Evolutionary conservation across 2,329 filamentous ascomycete species (phyloP).

Genomic region (Alternaria novae-zelandiae): DNA sequence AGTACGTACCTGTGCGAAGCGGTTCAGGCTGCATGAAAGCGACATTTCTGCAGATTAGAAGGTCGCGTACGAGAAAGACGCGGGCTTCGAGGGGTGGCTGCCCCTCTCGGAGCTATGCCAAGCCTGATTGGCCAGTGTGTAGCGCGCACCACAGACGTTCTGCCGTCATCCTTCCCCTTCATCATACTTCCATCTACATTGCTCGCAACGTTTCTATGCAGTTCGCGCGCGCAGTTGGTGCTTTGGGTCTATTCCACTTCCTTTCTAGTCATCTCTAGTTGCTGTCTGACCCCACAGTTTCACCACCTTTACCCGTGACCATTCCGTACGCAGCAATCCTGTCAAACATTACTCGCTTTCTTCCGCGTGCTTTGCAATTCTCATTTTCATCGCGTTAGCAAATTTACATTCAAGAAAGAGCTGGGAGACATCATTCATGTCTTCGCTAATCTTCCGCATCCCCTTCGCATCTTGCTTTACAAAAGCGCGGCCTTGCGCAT

Average conservation of each 20-base stretch:
- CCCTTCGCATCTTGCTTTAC: too few relatives aligned
- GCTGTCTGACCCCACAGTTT: fast-evolving
- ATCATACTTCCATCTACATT: neutral
- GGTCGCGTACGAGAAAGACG: neutral
- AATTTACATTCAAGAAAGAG: fast-evolving
- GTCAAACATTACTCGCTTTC: neutral
- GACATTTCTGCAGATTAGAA: neutral
- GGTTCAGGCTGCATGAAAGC: neutral
- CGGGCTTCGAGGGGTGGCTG: neutral
- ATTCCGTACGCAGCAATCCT: neutral
- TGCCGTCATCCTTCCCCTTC: neutral
- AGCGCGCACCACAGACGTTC: neutral
- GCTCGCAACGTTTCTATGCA: neutral
- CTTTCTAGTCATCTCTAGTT: too few relatives aligned
- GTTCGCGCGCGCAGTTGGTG: neutral
- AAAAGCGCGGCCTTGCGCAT: neutral
- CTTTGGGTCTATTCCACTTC: too few relatives aligned
- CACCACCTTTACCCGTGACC: neutral
- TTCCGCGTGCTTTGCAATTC: neutral
- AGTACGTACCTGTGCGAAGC: neutral
- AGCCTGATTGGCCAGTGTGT: neutral
- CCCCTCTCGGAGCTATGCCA: neutral
- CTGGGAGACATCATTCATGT: fast-evolving
- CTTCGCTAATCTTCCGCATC: neutral
- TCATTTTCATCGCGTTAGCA: fast-evolving